Evolutionary conservation across 129 eudicot species (phyloP), one percentile per base, ranked within the genome.

Genomic region (Flaveria robusta): DNA sequence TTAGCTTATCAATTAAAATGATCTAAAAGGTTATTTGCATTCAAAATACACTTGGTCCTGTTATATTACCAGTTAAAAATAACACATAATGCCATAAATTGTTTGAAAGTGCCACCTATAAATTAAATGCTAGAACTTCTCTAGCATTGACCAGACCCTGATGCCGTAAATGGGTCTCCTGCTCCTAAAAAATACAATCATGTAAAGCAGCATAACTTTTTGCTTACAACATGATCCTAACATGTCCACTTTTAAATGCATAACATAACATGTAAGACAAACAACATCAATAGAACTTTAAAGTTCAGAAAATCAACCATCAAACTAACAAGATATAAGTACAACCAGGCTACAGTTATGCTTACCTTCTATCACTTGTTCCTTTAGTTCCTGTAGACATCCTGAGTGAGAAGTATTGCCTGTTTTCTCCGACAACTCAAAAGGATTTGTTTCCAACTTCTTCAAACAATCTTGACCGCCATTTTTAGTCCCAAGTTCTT

Each of bases 391-490:
- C 78, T 71, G 75, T 74, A 45, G 34, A 31, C 52, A 67, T 13
- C 66, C 79, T 58, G 68, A 69, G 68, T 79, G 90, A 74, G 76
- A 74, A 27, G 50, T 76, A 9, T 55, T 83, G 59, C 74, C 62
- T 72, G 60, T 74, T 50, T 73, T 58, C 1, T 59, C 24, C 3
- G 18, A 41, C 29, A 62, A 63, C 26, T 66, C 50, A 66, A 26
- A 65, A 15, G 47, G 26, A 3, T 63, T 29, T 15, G 68, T 63
- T 27, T 63, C 42, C 68, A 63, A 15, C 45, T 63, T 63, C 45
- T 63, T 29, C 1, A 29, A 27, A 63, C 22, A 29, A 63, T 70
- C 83, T 52, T 66, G 78, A 77, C 24, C 23, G 5, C n/a, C 76
- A 70, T 58, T 72, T 10, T 74, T 63, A 45, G 58, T 77, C 77